Percentiles rank a stretch among this genome's conserved stretches.
Evolutionary conservation across 1,284 basidiomycete genomes (phyloP).

Genomic region (Rhodotorula sp.): DNA sequence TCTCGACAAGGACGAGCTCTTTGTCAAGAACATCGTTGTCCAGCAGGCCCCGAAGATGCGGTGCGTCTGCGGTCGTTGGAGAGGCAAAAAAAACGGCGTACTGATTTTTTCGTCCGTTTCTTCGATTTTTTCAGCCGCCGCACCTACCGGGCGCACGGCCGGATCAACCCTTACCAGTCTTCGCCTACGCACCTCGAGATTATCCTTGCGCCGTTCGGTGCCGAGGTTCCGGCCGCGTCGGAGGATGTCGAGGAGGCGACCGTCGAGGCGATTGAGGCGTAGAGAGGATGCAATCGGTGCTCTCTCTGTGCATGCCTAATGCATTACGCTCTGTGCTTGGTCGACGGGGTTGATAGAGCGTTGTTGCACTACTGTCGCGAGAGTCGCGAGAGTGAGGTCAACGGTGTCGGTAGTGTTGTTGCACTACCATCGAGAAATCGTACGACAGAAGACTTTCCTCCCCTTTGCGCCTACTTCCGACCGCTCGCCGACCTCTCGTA

Average conservation of each 20-base stretch:
- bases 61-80: not conserved
- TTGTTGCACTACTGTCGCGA: no score
- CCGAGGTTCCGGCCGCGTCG: conserved; percentile 76
- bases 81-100: no score
- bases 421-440: no score
- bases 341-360: no score
- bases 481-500: no score
- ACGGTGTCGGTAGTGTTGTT: no score
- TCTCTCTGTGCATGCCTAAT: not conserved
- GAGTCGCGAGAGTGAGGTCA: no score
- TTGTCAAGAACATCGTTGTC: conserved; percentile 94
- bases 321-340: no score
- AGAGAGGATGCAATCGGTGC: not conserved
- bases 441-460: no score
- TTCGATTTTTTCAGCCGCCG: conserved; percentile 59
- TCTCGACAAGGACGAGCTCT: conserved; percentile 84
- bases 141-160: conserved; percentile 84
- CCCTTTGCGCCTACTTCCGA: no score
- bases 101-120: not conserved
- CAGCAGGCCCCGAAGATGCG: conserved; percentile 99
- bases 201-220: conserved; percentile 73
- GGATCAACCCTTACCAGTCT: conserved; percentile 61
- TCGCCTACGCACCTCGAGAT: conserved; percentile 95
- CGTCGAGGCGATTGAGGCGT: conserved; percentile 20
- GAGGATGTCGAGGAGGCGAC: conserved; percentile 50